Percentiles rank a stretch among this genome's conserved stretches.
Evolutionary conservation across 345 rosid species (phyloP).

Genomic region (Acer saccharum): DNA sequence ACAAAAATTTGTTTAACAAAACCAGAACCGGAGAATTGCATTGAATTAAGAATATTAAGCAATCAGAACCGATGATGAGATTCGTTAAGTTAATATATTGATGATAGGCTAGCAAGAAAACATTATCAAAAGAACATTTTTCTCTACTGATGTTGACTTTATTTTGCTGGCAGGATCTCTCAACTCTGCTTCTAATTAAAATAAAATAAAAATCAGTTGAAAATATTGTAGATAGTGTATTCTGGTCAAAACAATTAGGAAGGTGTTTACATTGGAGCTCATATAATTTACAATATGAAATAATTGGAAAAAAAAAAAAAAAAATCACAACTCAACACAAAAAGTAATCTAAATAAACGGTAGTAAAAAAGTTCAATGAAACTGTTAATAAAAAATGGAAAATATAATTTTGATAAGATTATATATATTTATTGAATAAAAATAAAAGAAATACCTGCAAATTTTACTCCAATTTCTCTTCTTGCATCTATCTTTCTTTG

Average conservation of each 20-base stretch:
- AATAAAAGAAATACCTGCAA: too few species aligned
- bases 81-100: not conserved
- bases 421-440: too few species aligned
- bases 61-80: not conserved
- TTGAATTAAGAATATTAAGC: not conserved
- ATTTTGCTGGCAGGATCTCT: conserved; percentile 38
- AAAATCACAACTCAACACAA: too few species aligned
- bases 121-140: conserved; percentile 20
- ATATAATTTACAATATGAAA: not conserved
- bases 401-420: too few species aligned
- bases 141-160: conserved; percentile 22
- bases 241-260: conserved; percentile 2
- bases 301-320: too few species aligned
- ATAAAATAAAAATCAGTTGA: conserved; percentile 40
- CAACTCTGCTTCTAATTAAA: conserved; percentile 71
- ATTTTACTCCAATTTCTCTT: too few species aligned
- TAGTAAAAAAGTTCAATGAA: too few species aligned
- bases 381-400: too few species aligned
- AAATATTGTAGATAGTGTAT: not conserved
- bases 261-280: not conserved
- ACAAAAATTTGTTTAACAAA: not conserved
- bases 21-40: not conserved
- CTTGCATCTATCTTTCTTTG: too few species aligned
- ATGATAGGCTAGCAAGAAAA: conserved; percentile 13
- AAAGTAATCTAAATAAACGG: too few species aligned